Conservation (phyloP, 176 grass and related monocot genomes). For the Oropetium thomaeum region DNA sequence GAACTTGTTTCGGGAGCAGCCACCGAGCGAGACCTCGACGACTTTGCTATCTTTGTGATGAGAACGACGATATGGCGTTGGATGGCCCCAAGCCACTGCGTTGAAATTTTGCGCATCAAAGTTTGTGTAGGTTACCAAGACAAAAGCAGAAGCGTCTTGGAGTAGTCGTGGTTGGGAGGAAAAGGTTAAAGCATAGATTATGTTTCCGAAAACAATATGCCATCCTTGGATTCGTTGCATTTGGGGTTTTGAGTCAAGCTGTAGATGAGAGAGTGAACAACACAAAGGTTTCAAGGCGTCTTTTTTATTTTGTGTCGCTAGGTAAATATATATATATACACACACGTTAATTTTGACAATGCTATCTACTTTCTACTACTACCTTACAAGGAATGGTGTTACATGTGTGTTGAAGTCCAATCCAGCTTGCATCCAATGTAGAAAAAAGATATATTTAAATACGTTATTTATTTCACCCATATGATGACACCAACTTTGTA, state of each 20-base stretch:
- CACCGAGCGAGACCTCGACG: not conserved
- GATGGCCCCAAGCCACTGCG: too few relatives aligned
- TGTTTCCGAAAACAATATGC: not conserved
- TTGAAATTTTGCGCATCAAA: not conserved
- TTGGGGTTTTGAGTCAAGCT: not conserved
- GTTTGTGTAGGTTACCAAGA: not conserved
- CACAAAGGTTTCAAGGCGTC: too few relatives aligned
- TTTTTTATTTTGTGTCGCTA: not conserved
- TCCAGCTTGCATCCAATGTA: too few relatives aligned
- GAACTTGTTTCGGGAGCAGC: not conserved
- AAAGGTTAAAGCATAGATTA: not conserved
- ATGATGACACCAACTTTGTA: too few relatives aligned
- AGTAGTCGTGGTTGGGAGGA: not conserved
- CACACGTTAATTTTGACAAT: not conserved
- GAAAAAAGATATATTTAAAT: too few relatives aligned
- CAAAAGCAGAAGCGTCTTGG: not conserved
- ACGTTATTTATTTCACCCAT: too few relatives aligned
- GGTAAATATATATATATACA: too few relatives aligned
- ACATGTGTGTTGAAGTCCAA: too few relatives aligned
- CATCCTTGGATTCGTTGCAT: not conserved
- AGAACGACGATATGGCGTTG: not conserved
- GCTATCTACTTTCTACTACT: too few relatives aligned
- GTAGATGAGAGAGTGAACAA: not conserved
- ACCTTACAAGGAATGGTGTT: not conserved
- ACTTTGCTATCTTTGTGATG: not conserved